Conservation (phyloP, 495 filamentous ascomycete genomes). For the Penicillium cataractarum region DNA sequence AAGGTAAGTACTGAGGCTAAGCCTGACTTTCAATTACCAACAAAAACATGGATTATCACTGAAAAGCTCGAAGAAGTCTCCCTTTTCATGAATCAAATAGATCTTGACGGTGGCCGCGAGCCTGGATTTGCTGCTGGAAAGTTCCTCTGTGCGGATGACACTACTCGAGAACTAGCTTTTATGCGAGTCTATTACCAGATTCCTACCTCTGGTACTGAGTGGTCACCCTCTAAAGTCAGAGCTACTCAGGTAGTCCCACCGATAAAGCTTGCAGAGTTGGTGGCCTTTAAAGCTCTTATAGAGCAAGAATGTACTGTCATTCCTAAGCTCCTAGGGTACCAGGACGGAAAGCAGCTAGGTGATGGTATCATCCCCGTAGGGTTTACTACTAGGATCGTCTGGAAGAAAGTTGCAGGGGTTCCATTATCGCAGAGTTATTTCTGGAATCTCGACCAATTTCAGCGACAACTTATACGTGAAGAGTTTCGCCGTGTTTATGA, state of each 20-base stretch:
- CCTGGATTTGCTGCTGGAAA: not conserved
- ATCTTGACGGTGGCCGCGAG: not conserved
- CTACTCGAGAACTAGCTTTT: not conserved
- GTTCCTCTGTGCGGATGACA: not conserved
- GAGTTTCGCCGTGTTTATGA: not conserved
- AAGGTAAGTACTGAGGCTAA: not conserved
- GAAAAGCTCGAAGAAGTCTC: not conserved
- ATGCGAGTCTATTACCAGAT: not conserved
- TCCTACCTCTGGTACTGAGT: not conserved
- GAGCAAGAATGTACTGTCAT: not conserved
- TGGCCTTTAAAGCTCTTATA: not conserved
- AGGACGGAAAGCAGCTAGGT: not conserved
- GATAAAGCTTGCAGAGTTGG: not conserved
- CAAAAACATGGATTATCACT: not conserved
- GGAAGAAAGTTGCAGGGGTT: not conserved
- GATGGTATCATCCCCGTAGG: not conserved
- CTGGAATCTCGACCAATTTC: not conserved
- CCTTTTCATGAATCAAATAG: not conserved
- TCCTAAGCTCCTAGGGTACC: not conserved
- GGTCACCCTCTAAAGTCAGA: not conserved
- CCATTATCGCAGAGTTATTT: not conserved
- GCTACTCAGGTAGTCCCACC: not conserved
- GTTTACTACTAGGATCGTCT: not conserved
- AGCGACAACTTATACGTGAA: not conserved
- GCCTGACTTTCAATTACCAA: not conserved